Base-by-base conservation (phyloP, 345 rosid species). In the Eucalyptus lansdowneana region DNA sequence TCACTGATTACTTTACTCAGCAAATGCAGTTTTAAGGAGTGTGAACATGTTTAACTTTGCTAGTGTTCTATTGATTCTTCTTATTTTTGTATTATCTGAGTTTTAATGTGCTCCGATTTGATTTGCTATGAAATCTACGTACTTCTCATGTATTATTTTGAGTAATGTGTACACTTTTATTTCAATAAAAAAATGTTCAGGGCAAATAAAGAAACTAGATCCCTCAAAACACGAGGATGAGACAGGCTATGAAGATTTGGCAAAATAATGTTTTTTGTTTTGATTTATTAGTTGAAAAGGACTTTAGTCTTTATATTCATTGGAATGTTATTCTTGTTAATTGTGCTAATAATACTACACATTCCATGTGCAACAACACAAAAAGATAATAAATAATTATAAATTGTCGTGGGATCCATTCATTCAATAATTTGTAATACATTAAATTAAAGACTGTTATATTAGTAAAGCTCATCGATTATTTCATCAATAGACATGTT, bases 371-470 rank as follows among this genome's bases (percentile, higher is more conserved):
- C 25, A 53, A 53, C 11, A 19, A 53, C 58, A 19, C 9, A 51
- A 16, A 53, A 53, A 8, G 1, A 53, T 17, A 53, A 53, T 17
- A 8, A 53, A 53, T 19, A 19, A 21, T 53, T 53, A 53, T 53
- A 21, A 53, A 21, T 21, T 21, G 0, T 21, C 2, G 2, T 21
- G 25, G 1, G 2, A 53, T 21, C 4, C 0, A 53, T 53, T 53
- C 11, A 53, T 53, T 53, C 25, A 53, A 53, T 1, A 53, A 53
- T 21, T 21, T 53, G 11, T 4, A 53, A 53, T 7, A 8, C 58
- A 53, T 53, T 53, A 53, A 53, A 3, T 53, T 53, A 53, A 53
- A 21, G 11, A 53, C 11, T 53, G 0, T 53, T 21, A 17, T 53
- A 21, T 53, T 53, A 53, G 58, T 21, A 53, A 53, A 53, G 5